These are phyloP conservation scores for Cucurbita maxima DNA, from an alignment of 306 rosid species.

Conservation along the genomic window DNA sequence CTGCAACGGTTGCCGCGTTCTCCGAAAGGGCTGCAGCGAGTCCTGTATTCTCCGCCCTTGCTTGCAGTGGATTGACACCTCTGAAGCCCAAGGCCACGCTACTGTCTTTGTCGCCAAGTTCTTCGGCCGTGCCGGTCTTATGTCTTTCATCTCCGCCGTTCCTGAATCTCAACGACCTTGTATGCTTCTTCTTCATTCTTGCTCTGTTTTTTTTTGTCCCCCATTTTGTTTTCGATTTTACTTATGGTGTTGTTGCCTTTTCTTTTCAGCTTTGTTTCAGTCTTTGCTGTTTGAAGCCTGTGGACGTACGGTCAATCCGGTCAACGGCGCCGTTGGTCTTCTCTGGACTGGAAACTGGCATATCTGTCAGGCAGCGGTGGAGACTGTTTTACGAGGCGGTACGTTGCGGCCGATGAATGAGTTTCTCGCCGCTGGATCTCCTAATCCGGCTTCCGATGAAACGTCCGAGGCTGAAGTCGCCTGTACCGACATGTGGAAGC, in stretches of 20 bases:
- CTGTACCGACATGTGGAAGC: conserved; percentile 10
- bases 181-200: background rate
- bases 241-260: background rate
- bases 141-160: conserved; percentile 94
- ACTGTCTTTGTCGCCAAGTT: conserved; percentile 94
- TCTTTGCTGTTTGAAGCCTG: conserved; percentile 73
- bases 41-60: conserved; percentile 81
- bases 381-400: conserved; percentile 41
- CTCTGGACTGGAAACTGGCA: conserved; percentile 70
- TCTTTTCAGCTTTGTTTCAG: conserved; percentile 46
- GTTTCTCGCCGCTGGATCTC: background rate
- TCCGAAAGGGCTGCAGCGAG: conserved; percentile 95
- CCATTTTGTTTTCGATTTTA: background rate
- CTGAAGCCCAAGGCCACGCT: conserved; percentile 93
- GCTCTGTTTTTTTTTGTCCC: background rate
- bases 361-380: conserved; percentile 54
- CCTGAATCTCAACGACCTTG: conserved; percentile 71
- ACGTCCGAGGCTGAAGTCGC: background rate
- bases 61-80: conserved; percentile 74
- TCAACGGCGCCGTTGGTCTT: conserved; percentile 66
- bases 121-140: conserved; percentile 98
- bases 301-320: conserved; percentile 73
- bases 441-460: background rate
- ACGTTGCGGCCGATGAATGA: conserved; percentile 29
- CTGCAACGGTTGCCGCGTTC: conserved; percentile 97